Evolutionary conservation across 257 asterid species (phyloP), one percentile per base, ranked within the genome.

Genomic region (Scutellaria barbata): DNA sequence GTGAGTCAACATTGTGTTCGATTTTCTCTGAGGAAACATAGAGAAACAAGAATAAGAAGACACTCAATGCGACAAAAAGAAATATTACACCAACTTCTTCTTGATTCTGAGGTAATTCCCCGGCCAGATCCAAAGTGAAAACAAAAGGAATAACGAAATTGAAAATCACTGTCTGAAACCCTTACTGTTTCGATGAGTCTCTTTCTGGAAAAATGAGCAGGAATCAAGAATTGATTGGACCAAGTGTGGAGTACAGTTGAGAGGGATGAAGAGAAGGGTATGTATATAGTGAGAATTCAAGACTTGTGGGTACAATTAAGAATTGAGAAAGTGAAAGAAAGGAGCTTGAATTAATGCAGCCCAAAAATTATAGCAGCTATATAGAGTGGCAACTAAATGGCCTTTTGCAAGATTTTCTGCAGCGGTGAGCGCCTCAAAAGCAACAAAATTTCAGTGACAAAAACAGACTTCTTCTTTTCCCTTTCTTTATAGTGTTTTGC

Each of bases 1-100:
- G 73, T 84, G 84, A 10, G 78, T 69, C 83, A 68, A 85, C 97
- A 88, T 89, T 79, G 54, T 70, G 8, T n/a, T 62, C 48, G 67
- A 43, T 63, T 72, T 46, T 69, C 69, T 42, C 35, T 8, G 77
- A 74, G 68, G 1, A n/a, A 20, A 14, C 14, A 66, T 10, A 51
- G 55, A 54, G 10, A 57, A 25, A 43, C 5, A 41, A 12, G 16
- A 61, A 33, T 13, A 66, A 3, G 3, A 7, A 39, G 46, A 71
- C 81, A 71, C 63, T 13, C 68, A 67, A 80, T 74, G 62, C 74
- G 84, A 76, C 81, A 73, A 79, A 22, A 67, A 63, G n/a, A 33
- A 35, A 63, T 22, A 22, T 22, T 22, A 17, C 12, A 10, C 16
- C 30, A 17, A 11, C 59, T 30, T 30, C 52, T 30, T 30, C 62